Conservation (phyloP, 768 basidiomycete species). For the Suillus subalutaceus region DNA sequence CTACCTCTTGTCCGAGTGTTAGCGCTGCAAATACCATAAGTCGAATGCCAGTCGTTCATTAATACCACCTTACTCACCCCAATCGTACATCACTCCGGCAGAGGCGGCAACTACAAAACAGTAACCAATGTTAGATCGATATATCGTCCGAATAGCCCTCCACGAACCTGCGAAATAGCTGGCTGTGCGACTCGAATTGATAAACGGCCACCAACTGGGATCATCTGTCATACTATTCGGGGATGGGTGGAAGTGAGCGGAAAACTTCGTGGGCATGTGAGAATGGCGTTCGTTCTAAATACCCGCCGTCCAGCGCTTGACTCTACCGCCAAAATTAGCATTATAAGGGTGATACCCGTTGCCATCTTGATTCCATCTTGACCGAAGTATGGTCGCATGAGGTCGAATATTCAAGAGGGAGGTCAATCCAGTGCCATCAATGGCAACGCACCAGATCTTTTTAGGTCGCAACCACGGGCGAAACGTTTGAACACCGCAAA, state of each 20-base stretch:
- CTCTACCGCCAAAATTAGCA: neutral
- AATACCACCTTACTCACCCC: neutral
- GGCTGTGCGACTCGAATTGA: conserved; percentile 3
- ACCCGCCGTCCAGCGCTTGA: neutral
- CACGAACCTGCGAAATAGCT: neutral
- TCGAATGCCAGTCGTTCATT: neutral
- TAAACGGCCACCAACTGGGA: neutral
- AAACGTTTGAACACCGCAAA: neutral
- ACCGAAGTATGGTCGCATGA: neutral
- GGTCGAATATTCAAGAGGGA: neutral
- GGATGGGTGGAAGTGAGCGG: neutral
- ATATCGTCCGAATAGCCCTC: neutral
- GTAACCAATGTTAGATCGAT: neutral
- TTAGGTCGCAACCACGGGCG: neutral
- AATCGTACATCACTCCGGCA: neutral
- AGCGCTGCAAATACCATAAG: neutral
- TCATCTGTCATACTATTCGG: neutral
- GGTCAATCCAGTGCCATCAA: neutral
- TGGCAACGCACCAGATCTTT: neutral
- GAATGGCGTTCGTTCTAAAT: neutral
- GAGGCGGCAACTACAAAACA: neutral
- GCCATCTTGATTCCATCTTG: neutral
- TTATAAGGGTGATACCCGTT: neutral
- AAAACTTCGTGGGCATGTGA: neutral
- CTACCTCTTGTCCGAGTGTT: neutral